phyloP scores from a whole-genome alignment of 1,284 basidiomycete genomes.

The Naganishia sp. region DNA sequence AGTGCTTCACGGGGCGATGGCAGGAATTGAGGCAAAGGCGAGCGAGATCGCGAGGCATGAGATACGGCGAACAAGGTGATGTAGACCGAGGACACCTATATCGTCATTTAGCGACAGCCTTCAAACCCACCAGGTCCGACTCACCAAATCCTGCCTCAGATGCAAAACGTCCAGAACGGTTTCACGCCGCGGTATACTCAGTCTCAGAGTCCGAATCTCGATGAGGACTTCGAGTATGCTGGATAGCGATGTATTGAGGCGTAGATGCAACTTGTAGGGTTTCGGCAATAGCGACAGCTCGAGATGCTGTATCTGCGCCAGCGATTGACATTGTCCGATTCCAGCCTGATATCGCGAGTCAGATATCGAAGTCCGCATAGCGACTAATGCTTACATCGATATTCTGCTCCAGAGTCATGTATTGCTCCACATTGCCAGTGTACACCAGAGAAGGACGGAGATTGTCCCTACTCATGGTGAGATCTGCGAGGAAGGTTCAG shows the following conservation, averaged over 20 bases:
- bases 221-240: slow-evolving; percentile 51
- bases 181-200: slow-evolving; percentile 50
- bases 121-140: slow-evolving; percentile 22
- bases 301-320: slow-evolving; percentile 48
- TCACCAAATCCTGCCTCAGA: slow-evolving; percentile 54
- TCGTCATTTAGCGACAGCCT: background rate
- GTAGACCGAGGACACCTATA: slow-evolving; percentile 51
- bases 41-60: slow-evolving; percentile 54
- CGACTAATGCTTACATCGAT: slow-evolving; percentile 3
- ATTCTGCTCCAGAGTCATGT: slow-evolving; percentile 10
- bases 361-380: background rate
- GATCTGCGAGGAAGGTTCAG: slow-evolving; percentile 37
- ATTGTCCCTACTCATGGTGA: slow-evolving; percentile 49
- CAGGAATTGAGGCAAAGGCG: slow-evolving; percentile 56
- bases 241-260: slow-evolving; percentile 52
- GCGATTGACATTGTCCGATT: slow-evolving; percentile 42
- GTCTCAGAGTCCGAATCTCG: slow-evolving; percentile 53
- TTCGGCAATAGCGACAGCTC: slow-evolving; percentile 57
- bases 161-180: slow-evolving; percentile 57
- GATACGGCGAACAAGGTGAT: slow-evolving; percentile 55
- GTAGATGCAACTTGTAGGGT: slow-evolving; percentile 52
- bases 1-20: slow-evolving; percentile 54
- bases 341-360: slow-evolving; percentile 34
- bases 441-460: slow-evolving; percentile 49
- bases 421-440: slow-evolving; percentile 43